These are phyloP conservation scores for Paramecium primaurelia DNA, from an alignment of 73 alveolate species.

Conservation along the genomic window DNA sequence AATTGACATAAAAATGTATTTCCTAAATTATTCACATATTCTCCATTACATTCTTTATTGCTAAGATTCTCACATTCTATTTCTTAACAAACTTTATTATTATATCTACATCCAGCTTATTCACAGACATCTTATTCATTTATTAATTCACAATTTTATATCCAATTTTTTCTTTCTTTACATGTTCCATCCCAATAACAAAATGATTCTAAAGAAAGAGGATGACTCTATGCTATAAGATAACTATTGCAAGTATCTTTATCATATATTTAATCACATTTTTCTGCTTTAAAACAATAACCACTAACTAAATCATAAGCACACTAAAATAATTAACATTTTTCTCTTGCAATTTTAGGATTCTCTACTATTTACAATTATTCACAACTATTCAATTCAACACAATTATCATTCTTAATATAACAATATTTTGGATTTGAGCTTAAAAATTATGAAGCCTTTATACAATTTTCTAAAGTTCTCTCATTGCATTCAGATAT, in stretches of 20 bases:
- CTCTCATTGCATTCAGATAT: neutral
- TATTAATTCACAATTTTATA: neutral
- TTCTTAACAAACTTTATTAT: neutral
- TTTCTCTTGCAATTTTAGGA: neutral
- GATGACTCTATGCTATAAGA: neutral
- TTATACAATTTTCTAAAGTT: neutral
- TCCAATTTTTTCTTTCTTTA: neutral
- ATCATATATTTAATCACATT: conserved; percentile 3
- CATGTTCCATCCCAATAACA: conserved; percentile 17
- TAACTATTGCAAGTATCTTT: neutral
- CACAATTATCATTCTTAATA: neutral
- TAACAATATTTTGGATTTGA: conserved; percentile 1
- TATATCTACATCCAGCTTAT: neutral
- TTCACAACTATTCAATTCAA: neutral
- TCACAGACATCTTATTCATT: neutral
- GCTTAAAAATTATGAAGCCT: neutral
- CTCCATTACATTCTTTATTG: conserved; percentile 10
- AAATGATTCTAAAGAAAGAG: neutral
- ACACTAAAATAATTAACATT: neutral
- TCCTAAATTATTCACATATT: neutral
- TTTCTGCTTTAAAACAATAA: neutral
- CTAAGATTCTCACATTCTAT: neutral
- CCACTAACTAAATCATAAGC: conserved; percentile 32
- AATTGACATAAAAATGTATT: neutral
- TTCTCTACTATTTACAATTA: neutral